Evolutionary conservation across 495 filamentous ascomycete genomes (phyloP).

Genomic region (Xylaria telfairii): DNA sequence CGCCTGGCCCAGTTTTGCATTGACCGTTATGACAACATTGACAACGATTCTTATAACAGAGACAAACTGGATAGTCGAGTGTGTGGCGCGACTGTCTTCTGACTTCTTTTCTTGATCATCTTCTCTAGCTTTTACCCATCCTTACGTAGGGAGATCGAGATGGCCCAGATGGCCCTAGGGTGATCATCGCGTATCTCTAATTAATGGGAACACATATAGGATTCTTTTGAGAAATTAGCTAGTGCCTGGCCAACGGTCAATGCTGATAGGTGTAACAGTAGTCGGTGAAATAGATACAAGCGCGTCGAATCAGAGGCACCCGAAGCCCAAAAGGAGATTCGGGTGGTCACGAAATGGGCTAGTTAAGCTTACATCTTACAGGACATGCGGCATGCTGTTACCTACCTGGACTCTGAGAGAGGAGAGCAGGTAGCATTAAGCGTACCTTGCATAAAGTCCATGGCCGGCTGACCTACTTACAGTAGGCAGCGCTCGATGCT

Average conservation of each 20-base stretch:
- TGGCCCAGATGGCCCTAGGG: background rate
- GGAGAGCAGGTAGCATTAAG: constrained; percentile 15
- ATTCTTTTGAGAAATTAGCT: background rate
- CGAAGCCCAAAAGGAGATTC: background rate
- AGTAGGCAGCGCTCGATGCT: background rate
- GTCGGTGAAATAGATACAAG: background rate
- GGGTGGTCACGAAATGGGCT: background rate
- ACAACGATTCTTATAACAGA: constrained; percentile 1
- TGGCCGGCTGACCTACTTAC: background rate
- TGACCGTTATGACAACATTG: constrained; percentile 7
- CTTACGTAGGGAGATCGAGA: constrained; percentile 12
- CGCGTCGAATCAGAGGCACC: background rate
- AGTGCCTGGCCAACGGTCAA: too few species aligned
- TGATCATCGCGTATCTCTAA: background rate
- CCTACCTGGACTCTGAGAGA: background rate
- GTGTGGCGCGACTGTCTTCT: background rate
- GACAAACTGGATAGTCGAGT: background rate
- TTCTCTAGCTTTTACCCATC: background rate
- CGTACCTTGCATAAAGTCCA: constrained; percentile 10
- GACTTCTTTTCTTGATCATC: background rate
- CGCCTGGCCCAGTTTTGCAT: background rate
- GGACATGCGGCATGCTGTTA: too few species aligned
- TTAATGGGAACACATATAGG: background rate
- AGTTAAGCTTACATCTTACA: background rate
- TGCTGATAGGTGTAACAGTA: background rate